These are phyloP conservation scores for Penicillium sp. DNA, from an alignment of 2,329 filamentous ascomycete species.

Conservation along the genomic window DNA sequence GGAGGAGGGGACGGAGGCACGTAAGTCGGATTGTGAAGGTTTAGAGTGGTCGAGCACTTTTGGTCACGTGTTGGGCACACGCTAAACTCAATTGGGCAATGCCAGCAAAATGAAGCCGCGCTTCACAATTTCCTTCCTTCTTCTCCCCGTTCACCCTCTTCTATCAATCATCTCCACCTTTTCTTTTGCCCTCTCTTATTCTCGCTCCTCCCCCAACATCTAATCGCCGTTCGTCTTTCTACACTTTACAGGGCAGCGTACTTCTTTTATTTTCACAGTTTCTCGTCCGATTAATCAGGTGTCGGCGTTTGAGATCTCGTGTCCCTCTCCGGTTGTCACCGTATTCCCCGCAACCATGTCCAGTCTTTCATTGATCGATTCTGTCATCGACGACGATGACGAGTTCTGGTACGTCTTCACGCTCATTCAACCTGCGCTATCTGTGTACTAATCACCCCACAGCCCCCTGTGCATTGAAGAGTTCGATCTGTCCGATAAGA, in stretches of 20 bases:
- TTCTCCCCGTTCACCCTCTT: slow-evolving; percentile 25
- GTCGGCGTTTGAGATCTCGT: slow-evolving; percentile 26
- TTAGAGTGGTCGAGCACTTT: slow-evolving; percentile 29
- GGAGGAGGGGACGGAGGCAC: slow-evolving; percentile 21
- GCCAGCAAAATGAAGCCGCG: slow-evolving; percentile 32
- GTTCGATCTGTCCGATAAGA: slow-evolving; percentile 95
- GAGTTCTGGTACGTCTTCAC: slow-evolving; percentile 44
- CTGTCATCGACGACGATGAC: slow-evolving; percentile 51
- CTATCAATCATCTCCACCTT: slow-evolving; percentile 19
- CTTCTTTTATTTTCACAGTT: slow-evolving; percentile 15
- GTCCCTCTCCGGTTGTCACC: slow-evolving; percentile 25
- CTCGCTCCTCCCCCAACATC: slow-evolving; percentile 14
- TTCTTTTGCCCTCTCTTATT: slow-evolving; percentile 3
- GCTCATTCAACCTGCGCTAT: background rate
- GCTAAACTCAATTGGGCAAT: slow-evolving; percentile 25
- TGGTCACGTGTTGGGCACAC: slow-evolving; percentile 25
- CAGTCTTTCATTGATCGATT: slow-evolving; percentile 46
- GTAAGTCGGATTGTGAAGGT: slow-evolving; percentile 26
- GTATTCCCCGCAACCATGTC: slow-evolving; percentile 39
- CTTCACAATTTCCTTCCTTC: slow-evolving; percentile 28
- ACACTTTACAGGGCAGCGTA: slow-evolving; percentile 18
- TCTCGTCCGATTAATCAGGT: slow-evolving; percentile 17
- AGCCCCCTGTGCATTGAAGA: slow-evolving; percentile 98
- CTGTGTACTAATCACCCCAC: slow-evolving; percentile 24
- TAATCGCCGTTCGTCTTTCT: slow-evolving; percentile 25